phyloP scores from a whole-genome alignment of 2,329 filamentous ascomycete species.

The Sclerotinia trifoliorum region DNA sequence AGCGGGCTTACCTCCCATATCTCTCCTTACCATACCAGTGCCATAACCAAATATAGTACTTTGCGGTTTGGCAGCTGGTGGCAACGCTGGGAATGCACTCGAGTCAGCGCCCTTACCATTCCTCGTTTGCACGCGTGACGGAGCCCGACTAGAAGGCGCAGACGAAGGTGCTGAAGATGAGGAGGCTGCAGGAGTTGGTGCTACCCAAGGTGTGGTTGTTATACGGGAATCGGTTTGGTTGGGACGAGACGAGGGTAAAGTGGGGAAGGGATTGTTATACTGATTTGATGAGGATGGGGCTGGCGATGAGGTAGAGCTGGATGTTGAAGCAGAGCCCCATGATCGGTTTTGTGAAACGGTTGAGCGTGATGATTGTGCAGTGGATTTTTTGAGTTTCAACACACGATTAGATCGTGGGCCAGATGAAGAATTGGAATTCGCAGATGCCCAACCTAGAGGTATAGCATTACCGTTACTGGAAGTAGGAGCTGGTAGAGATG shows the following conservation, averaged over 20 bases:
- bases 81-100: constrained; percentile 80
- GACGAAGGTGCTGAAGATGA: constrained; percentile 35
- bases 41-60: constrained; percentile 64
- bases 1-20: constrained; percentile 42
- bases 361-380: constrained; percentile 64
- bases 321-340: constrained; percentile 48
- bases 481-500: constrained; percentile 74
- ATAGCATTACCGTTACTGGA: constrained; percentile 48
- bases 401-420: constrained; percentile 51
- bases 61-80: constrained; percentile 68
- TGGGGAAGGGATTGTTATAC: constrained; percentile 47
- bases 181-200: constrained; percentile 40
- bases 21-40: constrained; percentile 53
- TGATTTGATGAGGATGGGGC: constrained; percentile 39
- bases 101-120: constrained; percentile 30
- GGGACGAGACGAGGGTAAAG: constrained; percentile 40
- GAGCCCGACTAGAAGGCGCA: constrained; percentile 25
- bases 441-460: constrained; percentile 38
- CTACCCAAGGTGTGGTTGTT: constrained; percentile 40
- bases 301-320: constrained; percentile 21
- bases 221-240: constrained; percentile 33
- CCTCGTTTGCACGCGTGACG: constrained; percentile 20
- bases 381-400: constrained; percentile 67
- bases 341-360: constrained; percentile 55
- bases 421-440: constrained; percentile 26